Percentiles rank a stretch among this genome's conserved stretches.
Conservation (phyloP, 768 basidiomycete genomes). For the Arthromyces matolae region DNA sequence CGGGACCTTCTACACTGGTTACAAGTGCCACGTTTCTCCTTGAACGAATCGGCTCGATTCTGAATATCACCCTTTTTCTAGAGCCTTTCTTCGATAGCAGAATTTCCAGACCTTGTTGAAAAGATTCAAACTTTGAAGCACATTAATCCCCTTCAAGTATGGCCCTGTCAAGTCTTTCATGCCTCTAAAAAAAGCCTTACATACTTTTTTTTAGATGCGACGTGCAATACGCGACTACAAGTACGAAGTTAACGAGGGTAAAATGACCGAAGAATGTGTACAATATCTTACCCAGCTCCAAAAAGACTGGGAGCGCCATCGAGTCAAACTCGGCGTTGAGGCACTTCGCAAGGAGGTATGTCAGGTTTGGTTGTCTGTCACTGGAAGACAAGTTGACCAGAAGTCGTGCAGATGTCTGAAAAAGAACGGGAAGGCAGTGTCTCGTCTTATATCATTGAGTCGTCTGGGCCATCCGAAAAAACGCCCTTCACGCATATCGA, state of each 20-base stretch:
- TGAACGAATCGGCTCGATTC: background rate
- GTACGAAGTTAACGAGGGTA: conserved; percentile 89
- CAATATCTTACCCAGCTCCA: conserved; percentile 94
- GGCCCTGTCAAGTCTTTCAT: background rate
- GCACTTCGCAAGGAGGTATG: conserved; percentile 82
- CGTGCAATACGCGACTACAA: conserved; percentile 90
- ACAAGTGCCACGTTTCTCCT: conserved; percentile 44
- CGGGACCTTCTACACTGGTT: conserved; percentile 84
- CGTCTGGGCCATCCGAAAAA: conserved; percentile 24
- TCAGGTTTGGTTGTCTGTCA: no score
- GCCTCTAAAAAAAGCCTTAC: conserved; percentile 5
- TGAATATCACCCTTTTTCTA: conserved; percentile 26
- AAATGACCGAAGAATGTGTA: conserved; percentile 92
- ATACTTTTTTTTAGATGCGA: conserved; percentile 63
- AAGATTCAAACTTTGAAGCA: conserved; percentile 84
- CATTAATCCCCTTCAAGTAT: conserved; percentile 89
- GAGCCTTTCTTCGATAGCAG: conserved; percentile 82
- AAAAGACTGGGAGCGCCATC: conserved; percentile 94
- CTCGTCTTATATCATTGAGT: conserved; percentile 47
- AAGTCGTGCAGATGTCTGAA: conserved; percentile 56
- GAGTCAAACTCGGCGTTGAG: conserved; percentile 83
- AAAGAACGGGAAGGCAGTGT: conserved; percentile 60
- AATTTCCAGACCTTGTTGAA: conserved; percentile 84
- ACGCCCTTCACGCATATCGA: conserved; percentile 53
- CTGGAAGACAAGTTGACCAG: no score